These are phyloP conservation scores for Malassezia cuniculi DNA, from an alignment of 1,284 basidiomycete genomes.

Conservation along the genomic window DNA sequence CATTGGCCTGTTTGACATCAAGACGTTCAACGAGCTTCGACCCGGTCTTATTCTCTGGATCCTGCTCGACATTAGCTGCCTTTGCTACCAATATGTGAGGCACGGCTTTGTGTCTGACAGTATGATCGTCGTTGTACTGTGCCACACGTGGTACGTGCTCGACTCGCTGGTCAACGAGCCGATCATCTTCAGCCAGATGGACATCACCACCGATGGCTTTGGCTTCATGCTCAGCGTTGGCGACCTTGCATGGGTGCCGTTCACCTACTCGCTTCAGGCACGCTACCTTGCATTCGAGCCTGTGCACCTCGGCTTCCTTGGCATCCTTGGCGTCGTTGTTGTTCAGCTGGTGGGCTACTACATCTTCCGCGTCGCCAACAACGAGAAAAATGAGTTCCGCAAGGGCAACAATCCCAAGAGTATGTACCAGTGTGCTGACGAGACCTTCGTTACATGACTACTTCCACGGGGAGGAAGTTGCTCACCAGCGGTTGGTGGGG, in stretches of 20 bases:
- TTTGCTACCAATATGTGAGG: conserved; percentile 74
- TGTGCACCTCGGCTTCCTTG: conserved; percentile 61
- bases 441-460: conserved; percentile 69
- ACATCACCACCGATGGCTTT: conserved; percentile 93
- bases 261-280: conserved; percentile 84
- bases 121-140: conserved; percentile 74
- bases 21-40: conserved; percentile 68
- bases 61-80: conserved; percentile 78
- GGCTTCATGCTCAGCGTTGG: conserved; percentile 96
- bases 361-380: conserved; percentile 78
- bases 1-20: conserved; percentile 79
- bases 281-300: conserved; percentile 82
- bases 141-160: conserved; percentile 75
- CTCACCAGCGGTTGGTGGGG: conserved; percentile 98
- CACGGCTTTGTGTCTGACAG: conserved; percentile 72
- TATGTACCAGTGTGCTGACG: background rate
- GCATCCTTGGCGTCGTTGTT: conserved; percentile 55
- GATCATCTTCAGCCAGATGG: conserved; percentile 87
- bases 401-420: conserved; percentile 84
- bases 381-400: conserved; percentile 90
- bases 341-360: conserved; percentile 70
- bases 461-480: conserved; percentile 73
- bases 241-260: conserved; percentile 87
- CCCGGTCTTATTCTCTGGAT: conserved; percentile 93
- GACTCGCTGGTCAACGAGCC: conserved; percentile 49